A percentile compares a stretch with the other conserved stretches of the same genome.
Evolutionary conservation across 495 filamentous ascomycete genomes (phyloP).

Genomic region (Lasiosphaeris hirsuta): DNA sequence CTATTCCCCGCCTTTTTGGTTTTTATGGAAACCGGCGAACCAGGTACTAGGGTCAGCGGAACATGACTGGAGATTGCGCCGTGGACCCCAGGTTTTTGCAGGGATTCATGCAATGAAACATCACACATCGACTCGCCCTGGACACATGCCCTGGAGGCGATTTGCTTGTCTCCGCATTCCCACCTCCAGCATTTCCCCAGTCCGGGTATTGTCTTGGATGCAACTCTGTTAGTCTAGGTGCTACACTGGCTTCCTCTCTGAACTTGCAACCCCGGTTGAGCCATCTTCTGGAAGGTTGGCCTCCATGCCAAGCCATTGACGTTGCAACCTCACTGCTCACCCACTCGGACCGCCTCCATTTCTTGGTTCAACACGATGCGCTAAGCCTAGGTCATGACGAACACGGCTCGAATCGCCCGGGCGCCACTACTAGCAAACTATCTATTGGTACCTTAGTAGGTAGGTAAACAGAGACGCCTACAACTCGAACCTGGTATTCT

Average conservation of each 20-base stretch:
- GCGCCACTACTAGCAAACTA: not conserved
- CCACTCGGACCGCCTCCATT: too few species aligned
- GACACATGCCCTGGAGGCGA: not conserved
- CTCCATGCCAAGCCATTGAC: too few species aligned
- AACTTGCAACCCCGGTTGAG: too few species aligned
- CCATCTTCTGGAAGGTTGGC: too few species aligned
- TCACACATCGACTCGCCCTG: constrained; percentile 18
- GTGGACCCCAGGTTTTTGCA: too few species aligned
- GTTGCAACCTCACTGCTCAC: too few species aligned
- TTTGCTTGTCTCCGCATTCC: not conserved
- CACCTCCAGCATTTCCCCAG: not conserved
- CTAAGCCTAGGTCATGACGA: too few species aligned
- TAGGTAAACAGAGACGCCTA: not conserved
- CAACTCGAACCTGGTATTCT: not conserved
- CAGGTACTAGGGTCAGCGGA: constrained; percentile 5
- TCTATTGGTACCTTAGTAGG: not conserved
- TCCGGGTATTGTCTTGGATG: not conserved
- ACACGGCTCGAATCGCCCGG: too few species aligned
- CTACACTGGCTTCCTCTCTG: too few species aligned
- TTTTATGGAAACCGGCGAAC: not conserved
- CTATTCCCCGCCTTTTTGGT: constrained; percentile 4
- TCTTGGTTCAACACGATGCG: too few species aligned
- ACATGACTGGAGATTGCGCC: not conserved
- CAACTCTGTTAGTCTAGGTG: not conserved
- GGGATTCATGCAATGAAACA: too few species aligned